phyloP scores from a whole-genome alignment of 257 asterid species.

The Phtheirospermum japonicum region DNA sequence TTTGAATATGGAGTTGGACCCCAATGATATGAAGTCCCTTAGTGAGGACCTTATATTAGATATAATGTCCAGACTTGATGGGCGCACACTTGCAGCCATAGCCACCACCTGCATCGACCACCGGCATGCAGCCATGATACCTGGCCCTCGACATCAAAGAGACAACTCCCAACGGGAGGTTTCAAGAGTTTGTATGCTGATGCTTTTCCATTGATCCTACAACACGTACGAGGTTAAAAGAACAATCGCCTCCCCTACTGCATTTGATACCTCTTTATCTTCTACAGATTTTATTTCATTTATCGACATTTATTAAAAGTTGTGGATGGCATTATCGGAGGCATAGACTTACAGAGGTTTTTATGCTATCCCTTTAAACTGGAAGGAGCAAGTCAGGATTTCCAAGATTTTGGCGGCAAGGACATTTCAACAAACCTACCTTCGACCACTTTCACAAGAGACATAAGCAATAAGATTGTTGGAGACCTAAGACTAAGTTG shows the following conservation, averaged over 20 bases:
- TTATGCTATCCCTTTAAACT: slow-evolving; percentile 21
- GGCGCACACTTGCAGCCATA: slow-evolving; percentile 17
- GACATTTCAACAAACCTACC: slow-evolving; percentile 3
- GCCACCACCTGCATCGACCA: slow-evolving; percentile 18
- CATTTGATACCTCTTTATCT: slow-evolving; percentile 1
- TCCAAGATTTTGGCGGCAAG: too few relatives aligned
- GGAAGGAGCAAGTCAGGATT: too few relatives aligned
- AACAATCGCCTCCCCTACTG: not conserved
- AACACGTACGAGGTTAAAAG: not conserved
- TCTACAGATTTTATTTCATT: slow-evolving; percentile 27
- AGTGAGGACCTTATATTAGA: slow-evolving; percentile 7
- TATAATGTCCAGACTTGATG: slow-evolving; percentile 27
- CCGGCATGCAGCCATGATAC: slow-evolving; percentile 8
- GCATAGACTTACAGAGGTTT: not conserved
- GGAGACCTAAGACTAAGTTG: slow-evolving; percentile 24
- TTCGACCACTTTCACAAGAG: not conserved
- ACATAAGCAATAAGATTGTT: not conserved
- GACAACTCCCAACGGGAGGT: not conserved
- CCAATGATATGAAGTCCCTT: not conserved
- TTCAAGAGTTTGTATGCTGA: slow-evolving; percentile 23
- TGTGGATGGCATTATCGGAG: slow-evolving; percentile 10
- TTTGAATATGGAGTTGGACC: not conserved
- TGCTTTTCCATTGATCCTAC: slow-evolving; percentile 28
- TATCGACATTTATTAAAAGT: slow-evolving; percentile 24
- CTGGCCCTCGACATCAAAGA: slow-evolving; percentile 30